phyloP scores from a whole-genome alignment of 805 yeast species.

The Candida odintsovae region DNA sequence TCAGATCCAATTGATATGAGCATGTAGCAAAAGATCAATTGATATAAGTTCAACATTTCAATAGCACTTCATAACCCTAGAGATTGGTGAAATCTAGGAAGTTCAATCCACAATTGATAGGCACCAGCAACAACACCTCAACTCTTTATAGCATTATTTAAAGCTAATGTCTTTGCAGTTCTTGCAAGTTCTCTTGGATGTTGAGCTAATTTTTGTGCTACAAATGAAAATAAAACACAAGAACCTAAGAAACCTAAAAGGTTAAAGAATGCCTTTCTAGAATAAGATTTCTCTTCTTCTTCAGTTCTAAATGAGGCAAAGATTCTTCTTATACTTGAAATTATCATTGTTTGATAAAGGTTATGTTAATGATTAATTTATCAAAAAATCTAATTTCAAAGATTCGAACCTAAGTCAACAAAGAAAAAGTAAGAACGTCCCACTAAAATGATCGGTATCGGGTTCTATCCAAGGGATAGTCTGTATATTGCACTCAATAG shows the following conservation, averaged over 20 bases:
- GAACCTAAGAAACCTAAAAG: slow-evolving; percentile 76
- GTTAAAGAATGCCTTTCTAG: slow-evolving; percentile 73
- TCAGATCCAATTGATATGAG: too few relatives aligned
- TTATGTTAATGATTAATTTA: too few relatives aligned
- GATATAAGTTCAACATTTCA: too few relatives aligned
- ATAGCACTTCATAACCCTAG: too few relatives aligned
- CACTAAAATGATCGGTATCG: slow-evolving; percentile 59
- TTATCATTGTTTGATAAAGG: slow-evolving; percentile 50
- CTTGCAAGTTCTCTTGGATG: slow-evolving; percentile 22
- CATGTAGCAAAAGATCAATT: too few relatives aligned
- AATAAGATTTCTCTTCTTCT: slow-evolving; percentile 74
- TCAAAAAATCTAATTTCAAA: neutral
- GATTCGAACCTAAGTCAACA: neutral
- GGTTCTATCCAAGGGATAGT: slow-evolving; percentile 34
- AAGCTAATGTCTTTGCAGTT: slow-evolving; percentile 18
- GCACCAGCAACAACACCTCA: too few relatives aligned
- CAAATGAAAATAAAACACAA: slow-evolving; percentile 74
- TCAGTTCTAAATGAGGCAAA: slow-evolving; percentile 81
- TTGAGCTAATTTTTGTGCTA: slow-evolving; percentile 50
- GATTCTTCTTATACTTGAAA: slow-evolving; percentile 71
- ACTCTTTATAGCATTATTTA: slow-evolving; percentile 15
- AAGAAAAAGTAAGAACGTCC: slow-evolving; percentile 27
- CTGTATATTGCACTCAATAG: slow-evolving; percentile 60
- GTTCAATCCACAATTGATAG: too few relatives aligned
- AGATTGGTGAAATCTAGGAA: too few relatives aligned